phyloP scores from a whole-genome alignment of 2,329 filamentous ascomycete species.

The Pseudopyricularia javanii region DNA sequence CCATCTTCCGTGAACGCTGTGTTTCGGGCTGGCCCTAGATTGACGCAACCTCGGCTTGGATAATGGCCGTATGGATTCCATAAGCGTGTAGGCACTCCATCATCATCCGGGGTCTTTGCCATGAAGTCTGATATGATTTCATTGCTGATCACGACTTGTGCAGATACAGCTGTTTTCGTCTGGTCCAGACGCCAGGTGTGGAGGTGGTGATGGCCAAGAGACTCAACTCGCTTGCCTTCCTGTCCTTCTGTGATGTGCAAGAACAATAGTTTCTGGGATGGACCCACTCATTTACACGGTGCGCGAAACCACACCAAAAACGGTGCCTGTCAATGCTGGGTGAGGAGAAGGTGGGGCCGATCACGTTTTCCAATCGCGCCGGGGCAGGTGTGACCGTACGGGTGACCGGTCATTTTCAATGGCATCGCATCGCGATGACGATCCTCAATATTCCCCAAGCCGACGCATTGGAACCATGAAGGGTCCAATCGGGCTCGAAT shows the following conservation, averaged over 20 bases:
- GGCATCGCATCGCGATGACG: not conserved
- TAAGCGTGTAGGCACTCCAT: slow-evolving; percentile 61
- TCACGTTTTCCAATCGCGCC: not conserved
- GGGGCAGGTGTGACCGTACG: too few relatives aligned
- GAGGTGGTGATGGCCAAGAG: slow-evolving; percentile 60
- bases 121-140: slow-evolving; percentile 45
- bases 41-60: slow-evolving; percentile 48
- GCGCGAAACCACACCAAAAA: not conserved
- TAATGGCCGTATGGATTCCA: slow-evolving; percentile 57
- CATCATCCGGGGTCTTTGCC: slow-evolving; percentile 45
- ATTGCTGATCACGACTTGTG: slow-evolving; percentile 52
- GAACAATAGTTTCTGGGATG: too few relatives aligned
- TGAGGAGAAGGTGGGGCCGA: not conserved
- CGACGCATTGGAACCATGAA: not conserved
- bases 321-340: not conserved
- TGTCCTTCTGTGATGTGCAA: too few relatives aligned
- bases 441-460: not conserved
- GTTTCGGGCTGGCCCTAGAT: not conserved
- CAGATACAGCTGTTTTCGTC: slow-evolving; percentile 55
- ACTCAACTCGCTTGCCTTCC: too few relatives aligned
- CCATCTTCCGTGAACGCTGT: not conserved
- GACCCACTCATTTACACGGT: too few relatives aligned
- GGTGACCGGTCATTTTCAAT: too few relatives aligned
- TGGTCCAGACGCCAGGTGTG: slow-evolving; percentile 67
- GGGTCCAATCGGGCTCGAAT: not conserved